A percentile compares a stretch with the other conserved stretches of the same genome.
Conservation (phyloP, 331 rosid genomes). For the Telfairia occidentalis region DNA sequence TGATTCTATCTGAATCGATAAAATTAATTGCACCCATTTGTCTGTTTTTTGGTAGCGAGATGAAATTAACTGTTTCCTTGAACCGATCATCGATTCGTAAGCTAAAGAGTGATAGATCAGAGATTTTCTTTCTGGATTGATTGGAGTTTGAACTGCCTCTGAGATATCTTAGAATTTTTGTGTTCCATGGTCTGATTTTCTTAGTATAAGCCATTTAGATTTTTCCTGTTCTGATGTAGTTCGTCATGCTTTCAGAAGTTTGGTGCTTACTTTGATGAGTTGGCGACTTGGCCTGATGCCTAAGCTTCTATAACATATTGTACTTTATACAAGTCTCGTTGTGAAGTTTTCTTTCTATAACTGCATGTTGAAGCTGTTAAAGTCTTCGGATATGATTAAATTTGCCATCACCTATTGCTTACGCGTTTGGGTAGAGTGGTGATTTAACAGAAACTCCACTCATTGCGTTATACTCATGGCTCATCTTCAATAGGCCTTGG, state of each 20-base stretch:
- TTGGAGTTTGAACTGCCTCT: not conserved
- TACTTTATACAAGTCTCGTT: not conserved
- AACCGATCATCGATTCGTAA: not conserved
- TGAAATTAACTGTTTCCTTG: not conserved
- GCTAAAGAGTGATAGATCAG: not conserved
- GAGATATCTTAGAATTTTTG: not conserved
- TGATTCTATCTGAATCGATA: no score
- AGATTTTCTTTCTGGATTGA: not conserved
- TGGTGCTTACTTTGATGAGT: not conserved
- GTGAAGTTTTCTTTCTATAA: not conserved
- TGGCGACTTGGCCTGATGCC: not conserved
- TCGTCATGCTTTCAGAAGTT: not conserved
- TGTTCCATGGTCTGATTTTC: not conserved
- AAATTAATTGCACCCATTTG: no score
- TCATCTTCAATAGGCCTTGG: no score
- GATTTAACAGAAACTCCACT: no score
- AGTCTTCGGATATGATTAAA: no score
- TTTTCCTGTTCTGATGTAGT: not conserved
- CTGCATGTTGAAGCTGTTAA: no score
- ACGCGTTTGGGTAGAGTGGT: no score
- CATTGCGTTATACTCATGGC: no score
- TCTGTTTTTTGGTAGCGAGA: no score
- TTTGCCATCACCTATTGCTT: no score
- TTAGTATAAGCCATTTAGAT: not conserved
- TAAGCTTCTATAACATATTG: not conserved